Evolutionary conservation across 2,329 filamentous ascomycete species (phyloP).

Genomic region (Nigrospora sphaerica): DNA sequence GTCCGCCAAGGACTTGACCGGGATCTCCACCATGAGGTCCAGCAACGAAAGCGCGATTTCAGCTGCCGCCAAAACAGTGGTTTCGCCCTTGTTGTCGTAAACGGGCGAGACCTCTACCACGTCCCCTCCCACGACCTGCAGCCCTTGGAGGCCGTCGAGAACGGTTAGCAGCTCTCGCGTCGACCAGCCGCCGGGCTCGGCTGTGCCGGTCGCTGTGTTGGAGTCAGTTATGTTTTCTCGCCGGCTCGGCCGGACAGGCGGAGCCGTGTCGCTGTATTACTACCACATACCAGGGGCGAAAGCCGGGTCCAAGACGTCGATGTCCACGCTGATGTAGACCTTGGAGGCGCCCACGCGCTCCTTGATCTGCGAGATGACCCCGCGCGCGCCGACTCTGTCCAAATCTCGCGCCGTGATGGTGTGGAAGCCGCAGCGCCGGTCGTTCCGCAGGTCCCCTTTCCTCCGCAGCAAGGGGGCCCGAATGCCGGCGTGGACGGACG

Average conservation of each 20-base stretch:
- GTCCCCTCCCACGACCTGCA: slow-evolving; percentile 72
- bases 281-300: slow-evolving; percentile 44
- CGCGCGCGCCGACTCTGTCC: slow-evolving; percentile 60
- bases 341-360: slow-evolving; percentile 40
- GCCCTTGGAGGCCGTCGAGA: slow-evolving; percentile 59
- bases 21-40: slow-evolving; percentile 50
- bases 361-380: slow-evolving; percentile 58
- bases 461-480: slow-evolving; percentile 42
- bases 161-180: slow-evolving; percentile 70
- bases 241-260: not conserved
- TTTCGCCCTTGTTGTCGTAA: slow-evolving; percentile 68
- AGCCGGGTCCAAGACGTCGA: slow-evolving; percentile 71
- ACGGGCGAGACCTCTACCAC: slow-evolving; percentile 74
- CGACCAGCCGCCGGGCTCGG: slow-evolving; percentile 76
- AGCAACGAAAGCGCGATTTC: slow-evolving; percentile 69
- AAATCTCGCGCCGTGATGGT: slow-evolving; percentile 58
- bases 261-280: too few species aligned
- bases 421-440: slow-evolving; percentile 51
- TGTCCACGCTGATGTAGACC: slow-evolving; percentile 70
- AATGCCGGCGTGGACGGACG: slow-evolving; percentile 56
- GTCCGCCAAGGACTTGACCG: slow-evolving; percentile 10
- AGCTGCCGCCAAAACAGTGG: slow-evolving; percentile 65
- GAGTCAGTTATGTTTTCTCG: not conserved
- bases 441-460: slow-evolving; percentile 46
- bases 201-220: slow-evolving; percentile 59